Conservation (phyloP, 805 yeast genomes). For the Lachancea mirantina region DNA sequence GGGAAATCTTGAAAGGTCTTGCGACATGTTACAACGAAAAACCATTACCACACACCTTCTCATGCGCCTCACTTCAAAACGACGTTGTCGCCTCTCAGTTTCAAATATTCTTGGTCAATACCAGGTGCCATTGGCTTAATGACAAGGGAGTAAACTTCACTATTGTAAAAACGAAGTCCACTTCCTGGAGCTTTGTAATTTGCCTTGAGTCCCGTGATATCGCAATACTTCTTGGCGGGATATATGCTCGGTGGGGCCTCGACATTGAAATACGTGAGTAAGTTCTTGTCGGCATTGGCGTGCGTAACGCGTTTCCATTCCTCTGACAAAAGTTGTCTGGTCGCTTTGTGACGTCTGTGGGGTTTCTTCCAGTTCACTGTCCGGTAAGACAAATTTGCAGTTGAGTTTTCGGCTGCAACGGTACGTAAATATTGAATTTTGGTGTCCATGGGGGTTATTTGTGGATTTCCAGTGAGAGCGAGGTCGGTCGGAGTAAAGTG, state of each 20-base stretch:
- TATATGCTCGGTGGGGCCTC: constrained; percentile 82
- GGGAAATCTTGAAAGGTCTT: too few relatives aligned
- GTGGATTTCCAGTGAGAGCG: too few relatives aligned
- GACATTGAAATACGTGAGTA: constrained; percentile 60
- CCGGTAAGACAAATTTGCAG: constrained; percentile 45
- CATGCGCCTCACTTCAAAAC: constrained; percentile 59
- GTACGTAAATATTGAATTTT: constrained; percentile 24
- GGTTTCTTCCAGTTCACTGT: constrained; percentile 44
- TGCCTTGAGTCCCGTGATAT: constrained; percentile 82
- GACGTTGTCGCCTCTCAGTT: constrained; percentile 81
- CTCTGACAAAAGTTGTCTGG: constrained; percentile 66
- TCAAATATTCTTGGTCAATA: constrained; percentile 86
- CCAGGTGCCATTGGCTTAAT: constrained; percentile 77
- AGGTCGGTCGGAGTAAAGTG: too few relatives aligned
- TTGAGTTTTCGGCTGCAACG: constrained; percentile 18
- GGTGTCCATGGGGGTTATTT: constrained; percentile 11
- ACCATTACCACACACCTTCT: too few relatives aligned
- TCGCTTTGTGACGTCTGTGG: constrained; percentile 61
- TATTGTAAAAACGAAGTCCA: constrained; percentile 71
- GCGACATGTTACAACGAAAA: too few relatives aligned
- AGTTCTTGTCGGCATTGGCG: constrained; percentile 9
- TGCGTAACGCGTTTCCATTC: constrained; percentile 59
- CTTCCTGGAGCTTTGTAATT: constrained; percentile 68
- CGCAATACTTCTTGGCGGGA: constrained; percentile 84
- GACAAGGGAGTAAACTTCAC: constrained; percentile 73